Evolutionary conservation across 192 early-diverging fungal genomes (phyloP).

Genomic region (Coemansia sp.): DNA sequence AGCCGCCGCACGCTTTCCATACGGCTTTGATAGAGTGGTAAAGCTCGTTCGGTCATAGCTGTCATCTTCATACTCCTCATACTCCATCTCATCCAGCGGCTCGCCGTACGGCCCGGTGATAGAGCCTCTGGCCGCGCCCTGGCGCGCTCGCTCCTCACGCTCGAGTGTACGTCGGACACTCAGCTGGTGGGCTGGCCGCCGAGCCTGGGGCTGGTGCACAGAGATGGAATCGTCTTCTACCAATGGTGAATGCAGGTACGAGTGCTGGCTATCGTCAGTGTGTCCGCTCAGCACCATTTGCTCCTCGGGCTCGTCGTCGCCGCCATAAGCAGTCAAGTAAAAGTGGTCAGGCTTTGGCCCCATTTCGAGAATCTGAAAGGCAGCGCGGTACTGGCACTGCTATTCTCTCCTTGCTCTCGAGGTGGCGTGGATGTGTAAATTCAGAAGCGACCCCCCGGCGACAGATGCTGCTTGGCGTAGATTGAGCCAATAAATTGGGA

Average conservation of each 20-base stretch:
- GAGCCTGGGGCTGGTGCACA: slow-evolving; percentile 30
- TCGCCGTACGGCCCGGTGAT: slow-evolving; percentile 26
- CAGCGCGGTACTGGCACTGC: neutral
- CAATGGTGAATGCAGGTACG: slow-evolving; percentile 47
- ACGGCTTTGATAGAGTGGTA: slow-evolving; percentile 33
- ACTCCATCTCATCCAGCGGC: slow-evolving; percentile 25
- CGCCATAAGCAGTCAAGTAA: slow-evolving; percentile 35
- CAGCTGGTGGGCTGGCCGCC: slow-evolving; percentile 39
- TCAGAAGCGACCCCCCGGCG: neutral
- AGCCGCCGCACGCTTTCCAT: slow-evolving; percentile 13
- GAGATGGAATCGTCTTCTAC: slow-evolving; percentile 45
- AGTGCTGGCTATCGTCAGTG: slow-evolving; percentile 24
- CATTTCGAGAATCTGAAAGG: slow-evolving; percentile 5
- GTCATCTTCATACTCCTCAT: slow-evolving; percentile 21
- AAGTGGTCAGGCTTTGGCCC: slow-evolving; percentile 28
- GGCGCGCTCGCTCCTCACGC: slow-evolving; percentile 41
- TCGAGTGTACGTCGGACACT: slow-evolving; percentile 38
- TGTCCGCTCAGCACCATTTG: slow-evolving; percentile 20
- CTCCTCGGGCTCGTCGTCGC: slow-evolving; percentile 41
- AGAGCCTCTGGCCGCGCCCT: slow-evolving; percentile 5
- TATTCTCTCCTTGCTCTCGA: neutral
- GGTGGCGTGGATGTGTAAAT: neutral
- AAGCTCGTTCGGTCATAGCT: slow-evolving; percentile 28
- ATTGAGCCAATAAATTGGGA: neutral
- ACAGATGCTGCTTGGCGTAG: neutral